A percentile compares a stretch with the other conserved stretches of the same genome.
Conservation (phyloP, 1,284 basidiomycete species). For the Salmacisia buchloeana region DNA sequence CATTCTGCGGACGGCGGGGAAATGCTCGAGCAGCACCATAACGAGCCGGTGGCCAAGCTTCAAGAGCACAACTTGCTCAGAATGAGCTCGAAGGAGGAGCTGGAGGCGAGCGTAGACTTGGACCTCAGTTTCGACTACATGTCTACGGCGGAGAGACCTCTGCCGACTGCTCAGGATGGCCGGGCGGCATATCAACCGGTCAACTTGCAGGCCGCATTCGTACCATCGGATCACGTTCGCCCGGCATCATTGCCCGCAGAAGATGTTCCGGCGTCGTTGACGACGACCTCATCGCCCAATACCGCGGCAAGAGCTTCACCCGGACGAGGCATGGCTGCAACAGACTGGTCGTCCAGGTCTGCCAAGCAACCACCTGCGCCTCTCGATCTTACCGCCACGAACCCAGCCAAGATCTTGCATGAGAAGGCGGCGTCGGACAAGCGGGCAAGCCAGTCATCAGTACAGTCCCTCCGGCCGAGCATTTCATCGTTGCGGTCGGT, state of each 20-base stretch:
- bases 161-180: not conserved
- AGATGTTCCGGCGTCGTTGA: no score
- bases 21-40: not conserved
- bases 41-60: constrained; percentile 2
- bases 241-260: no score
- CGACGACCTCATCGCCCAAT: not conserved
- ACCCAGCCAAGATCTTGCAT: not conserved
- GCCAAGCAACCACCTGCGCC: not conserved
- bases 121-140: constrained; percentile 8
- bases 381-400: constrained; percentile 1
- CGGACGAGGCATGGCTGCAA: not conserved
- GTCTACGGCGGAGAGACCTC: not conserved
- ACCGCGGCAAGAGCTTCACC: not conserved
- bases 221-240: no score
- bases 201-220: not conserved
- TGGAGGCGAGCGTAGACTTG: constrained; percentile 2
- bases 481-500: no score
- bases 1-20: not conserved
- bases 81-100: constrained; percentile 5
- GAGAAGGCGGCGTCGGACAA: not conserved
- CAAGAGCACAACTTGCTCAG: constrained; percentile 1
- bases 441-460: no score
- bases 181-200: not conserved
- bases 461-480: not conserved
- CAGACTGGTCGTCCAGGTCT: not conserved